Evolutionary conservation across 192 early-diverging fungal species (phyloP), one percentile per base, ranked within the genome.

Genomic region (Backusella westeae): DNA sequence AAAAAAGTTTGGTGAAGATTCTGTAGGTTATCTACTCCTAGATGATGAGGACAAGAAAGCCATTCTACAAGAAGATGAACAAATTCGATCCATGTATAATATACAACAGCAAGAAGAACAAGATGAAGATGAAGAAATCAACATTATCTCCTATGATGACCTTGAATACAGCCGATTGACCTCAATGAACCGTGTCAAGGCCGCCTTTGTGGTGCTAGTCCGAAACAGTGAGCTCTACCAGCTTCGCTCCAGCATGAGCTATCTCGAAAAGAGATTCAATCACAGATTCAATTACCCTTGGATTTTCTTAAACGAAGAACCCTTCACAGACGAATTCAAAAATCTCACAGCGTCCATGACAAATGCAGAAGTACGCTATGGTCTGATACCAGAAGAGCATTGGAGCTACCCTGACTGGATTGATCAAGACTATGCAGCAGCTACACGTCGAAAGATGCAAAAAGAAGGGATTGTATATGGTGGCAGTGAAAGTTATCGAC

Each of bases 341-440:
- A 76, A 80, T 26, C 56, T 82, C 72, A 90, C 85, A 0, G 71
- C 79, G 0, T 73, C 77, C 0, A 85, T 86, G 80, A 91, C 90
- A 7, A 81, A 83, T 0, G 83, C 84, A 46, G 83, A 89, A 34
- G 83, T 85, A 12, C 85, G 85, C 0, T 91, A 89, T 85, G 87
- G 87, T 0, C 71, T 83, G 29, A 42, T 96, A 32, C 89, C 89
- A 9, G 36, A 77, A n/a, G 90, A 94, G 69, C 90, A 93, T 75
- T 96, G 96, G 95, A 89, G 87, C 59, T 90, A 92, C 69, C 96
- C 96, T 1, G 76, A 75, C 6, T 94, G 93, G 90, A 94, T 97
- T 77, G 85, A 95, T 81, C 72, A 88, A 78, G 85, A 85, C 0
- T 68, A 80, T 36, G 93, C 91, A 0, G 75, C 49, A 10, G 80